Evolutionary conservation across 73 alveolate genomes (phyloP).

Genomic region (Breviolum minutum): DNA sequence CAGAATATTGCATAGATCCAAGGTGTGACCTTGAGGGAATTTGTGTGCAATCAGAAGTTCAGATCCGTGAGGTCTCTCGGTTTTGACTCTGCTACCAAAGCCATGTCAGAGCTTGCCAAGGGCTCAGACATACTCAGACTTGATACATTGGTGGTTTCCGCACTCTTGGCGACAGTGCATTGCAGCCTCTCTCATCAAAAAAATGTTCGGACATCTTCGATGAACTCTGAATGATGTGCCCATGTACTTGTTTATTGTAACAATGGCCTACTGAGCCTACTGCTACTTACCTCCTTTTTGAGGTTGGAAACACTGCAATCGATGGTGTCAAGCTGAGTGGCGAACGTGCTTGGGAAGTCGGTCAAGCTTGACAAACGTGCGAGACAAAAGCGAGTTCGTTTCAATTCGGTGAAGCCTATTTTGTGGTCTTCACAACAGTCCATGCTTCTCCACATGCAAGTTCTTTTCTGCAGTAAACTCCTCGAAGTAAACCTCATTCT

Average conservation of each 20-base stretch:
- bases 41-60: constrained; percentile 26
- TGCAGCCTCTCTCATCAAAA: background rate
- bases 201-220: background rate
- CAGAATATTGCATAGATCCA: background rate
- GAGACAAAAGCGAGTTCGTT: constrained; percentile 16
- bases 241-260: background rate
- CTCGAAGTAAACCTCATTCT: background rate
- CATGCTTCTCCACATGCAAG: background rate
- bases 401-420: background rate
- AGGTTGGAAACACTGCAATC: constrained; percentile 89
- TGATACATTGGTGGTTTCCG: background rate
- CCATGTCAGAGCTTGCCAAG: constrained; percentile 97
- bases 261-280: constrained; percentile 41
- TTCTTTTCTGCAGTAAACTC: too few species aligned
- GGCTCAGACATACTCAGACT: constrained; percentile 5
- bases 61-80: constrained; percentile 96
- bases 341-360: background rate
- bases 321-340: constrained; percentile 43
- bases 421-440: background rate
- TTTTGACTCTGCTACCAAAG: constrained; percentile 98
- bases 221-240: constrained; percentile 6
- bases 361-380: constrained; percentile 2
- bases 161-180: background rate
- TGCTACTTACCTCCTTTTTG: background rate
- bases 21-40: background rate